These are phyloP conservation scores for Laguncularia racemosa DNA, from an alignment of 345 rosid genomes.

Conservation along the genomic window DNA sequence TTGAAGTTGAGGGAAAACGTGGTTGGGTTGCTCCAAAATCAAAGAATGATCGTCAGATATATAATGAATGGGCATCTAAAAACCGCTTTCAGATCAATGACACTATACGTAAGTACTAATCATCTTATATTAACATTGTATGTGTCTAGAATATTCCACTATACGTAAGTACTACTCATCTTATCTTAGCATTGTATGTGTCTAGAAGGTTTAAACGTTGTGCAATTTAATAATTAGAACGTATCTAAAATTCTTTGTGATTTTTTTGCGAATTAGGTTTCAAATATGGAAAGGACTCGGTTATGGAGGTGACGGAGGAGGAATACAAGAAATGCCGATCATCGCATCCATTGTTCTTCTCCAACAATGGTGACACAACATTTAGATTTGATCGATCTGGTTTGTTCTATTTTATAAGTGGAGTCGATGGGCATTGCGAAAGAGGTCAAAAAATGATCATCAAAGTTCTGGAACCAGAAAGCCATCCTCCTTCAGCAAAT, in stretches of 20 bases:
- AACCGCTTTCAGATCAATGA: conserved; percentile 66
- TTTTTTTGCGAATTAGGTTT: too few species aligned
- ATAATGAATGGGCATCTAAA: conserved; percentile 73
- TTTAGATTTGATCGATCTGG: conserved; percentile 46
- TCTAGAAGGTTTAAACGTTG: too few species aligned
- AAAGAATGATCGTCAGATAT: conserved; percentile 34
- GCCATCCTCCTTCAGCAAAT: not conserved
- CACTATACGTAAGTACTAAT: conserved; percentile 40
- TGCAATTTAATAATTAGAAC: too few species aligned
- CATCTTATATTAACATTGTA: not conserved
- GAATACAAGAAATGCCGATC: too few species aligned
- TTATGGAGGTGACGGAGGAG: too few species aligned
- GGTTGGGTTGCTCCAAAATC: conserved; percentile 66
- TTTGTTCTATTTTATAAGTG: conserved; percentile 61
- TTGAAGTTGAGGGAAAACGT: conserved; percentile 49
- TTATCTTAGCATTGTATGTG: too few species aligned
- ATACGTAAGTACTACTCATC: too few species aligned
- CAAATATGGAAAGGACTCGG: too few species aligned
- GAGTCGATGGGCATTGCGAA: conserved; percentile 45
- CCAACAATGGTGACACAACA: too few species aligned
- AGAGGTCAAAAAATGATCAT: conserved; percentile 51
- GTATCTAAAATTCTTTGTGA: too few species aligned
- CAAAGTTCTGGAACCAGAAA: conserved; percentile 27
- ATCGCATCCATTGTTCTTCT: conserved; percentile 37
- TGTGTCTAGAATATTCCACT: conserved; percentile 3